Evolutionary conservation across 1,284 basidiomycete species (phyloP), one percentile per base, ranked within the genome.

Genomic region (Pseudozyma pruni): DNA sequence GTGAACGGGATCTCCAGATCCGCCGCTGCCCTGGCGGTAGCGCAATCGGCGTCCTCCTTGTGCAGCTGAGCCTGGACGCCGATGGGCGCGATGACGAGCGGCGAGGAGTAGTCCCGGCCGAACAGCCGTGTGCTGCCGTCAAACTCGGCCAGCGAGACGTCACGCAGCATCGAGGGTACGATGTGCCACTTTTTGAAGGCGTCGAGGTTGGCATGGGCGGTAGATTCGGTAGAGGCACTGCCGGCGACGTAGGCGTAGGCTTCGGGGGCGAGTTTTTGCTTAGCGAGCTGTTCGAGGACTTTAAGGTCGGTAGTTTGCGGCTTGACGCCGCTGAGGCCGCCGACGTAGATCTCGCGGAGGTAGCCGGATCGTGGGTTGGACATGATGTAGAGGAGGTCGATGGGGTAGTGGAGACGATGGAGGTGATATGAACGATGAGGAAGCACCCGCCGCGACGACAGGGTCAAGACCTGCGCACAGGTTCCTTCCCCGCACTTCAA

Each of bases 191-290:
- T 42, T 34, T 53, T 51, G 14, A 76, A 62, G 13, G 69, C 62
- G 22, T 58, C 57, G n/a, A 67, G 56, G 41, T 79, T 79, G 56
- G 31, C 48, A 5, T 47, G 40, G 11, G 64, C 58, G 6, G 77
- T 79, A 7, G 46, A 45, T 44, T 76, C 74, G 31, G 54, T 68
- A 10, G 69, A 68, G 16, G 77, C 77, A 29, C 69, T 68, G 19
- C 77, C 77, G 11, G 74, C 76, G 13, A 78, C 77, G 31, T 79
- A 78, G 32, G 55, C 59, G 39, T 72, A 79, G 3, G 75, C 72
- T 38, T 72, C 54, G n/a, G 68, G 46, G 14, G 48, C 39, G 14
- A 79, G 33, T 40, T 73, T 73, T 19, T 55, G 47, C 37, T 61
- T 48, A 0, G 76, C 77, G 38, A 51, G 46, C 53, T 62, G 40